Conservation (phyloP, 2,329 filamentous ascomycete genomes). For the Neurospora sp. region DNA sequence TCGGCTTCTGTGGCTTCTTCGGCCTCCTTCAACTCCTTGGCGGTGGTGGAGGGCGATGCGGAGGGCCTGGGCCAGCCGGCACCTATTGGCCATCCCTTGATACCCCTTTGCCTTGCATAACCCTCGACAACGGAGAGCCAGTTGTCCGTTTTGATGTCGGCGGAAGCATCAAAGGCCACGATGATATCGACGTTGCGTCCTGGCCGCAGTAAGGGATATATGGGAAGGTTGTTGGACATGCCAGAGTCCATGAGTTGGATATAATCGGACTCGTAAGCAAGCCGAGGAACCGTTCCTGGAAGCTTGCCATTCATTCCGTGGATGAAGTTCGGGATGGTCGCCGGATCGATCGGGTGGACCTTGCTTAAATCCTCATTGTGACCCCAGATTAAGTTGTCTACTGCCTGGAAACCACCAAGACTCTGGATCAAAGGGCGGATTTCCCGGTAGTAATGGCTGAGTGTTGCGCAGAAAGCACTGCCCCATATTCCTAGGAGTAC, state of each 20-base stretch:
- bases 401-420: conserved; percentile 60
- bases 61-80: conserved; percentile 76
- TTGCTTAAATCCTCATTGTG: conserved; percentile 78
- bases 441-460: conserved; percentile 94
- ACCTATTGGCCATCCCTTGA: conserved; percentile 91
- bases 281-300: conserved; percentile 66
- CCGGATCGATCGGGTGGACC: conserved; percentile 90
- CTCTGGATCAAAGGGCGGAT: conserved; percentile 71
- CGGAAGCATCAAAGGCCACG: conserved; percentile 88
- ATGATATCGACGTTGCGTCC: conserved; percentile 83
- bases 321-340: conserved; percentile 80
- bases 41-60: conserved; percentile 48
- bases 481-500: conserved; percentile 92
- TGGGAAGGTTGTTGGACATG: conserved; percentile 96
- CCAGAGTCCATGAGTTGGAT: conserved; percentile 90
- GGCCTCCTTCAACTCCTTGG: conserved; percentile 56
- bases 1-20: conserved; percentile 50
- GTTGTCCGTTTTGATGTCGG: conserved; percentile 87
- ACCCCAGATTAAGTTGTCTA: conserved; percentile 76
- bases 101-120: conserved; percentile 78
- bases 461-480: conserved; percentile 87
- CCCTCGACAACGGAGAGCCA: conserved; percentile 93
- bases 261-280: conserved; percentile 60
- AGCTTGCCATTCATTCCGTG: conserved; percentile 70
- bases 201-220: conserved; percentile 84